Percentiles rank a stretch among this genome's conserved stretches.
phyloP scores from a whole-genome alignment of 1,284 basidiomycete species.

The Heterobasidion annosum region DNA sequence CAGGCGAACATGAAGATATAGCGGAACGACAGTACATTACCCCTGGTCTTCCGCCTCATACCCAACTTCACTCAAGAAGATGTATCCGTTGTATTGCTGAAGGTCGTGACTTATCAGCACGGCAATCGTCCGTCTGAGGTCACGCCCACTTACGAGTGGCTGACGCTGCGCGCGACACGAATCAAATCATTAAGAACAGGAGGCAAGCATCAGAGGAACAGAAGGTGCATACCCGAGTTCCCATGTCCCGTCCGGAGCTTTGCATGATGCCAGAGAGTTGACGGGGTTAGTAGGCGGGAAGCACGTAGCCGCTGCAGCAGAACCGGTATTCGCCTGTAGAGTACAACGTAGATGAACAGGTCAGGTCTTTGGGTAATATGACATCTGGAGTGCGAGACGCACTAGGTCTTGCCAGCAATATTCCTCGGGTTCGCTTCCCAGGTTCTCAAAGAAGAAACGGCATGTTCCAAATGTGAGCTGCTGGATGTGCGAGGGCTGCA shows the following conservation, averaged over 20 bases:
- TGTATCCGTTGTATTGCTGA: neutral
- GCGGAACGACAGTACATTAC: too few relatives aligned
- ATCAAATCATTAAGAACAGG: neutral
- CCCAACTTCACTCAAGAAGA: neutral
- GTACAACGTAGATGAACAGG: neutral
- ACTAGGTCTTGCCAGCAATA: conserved; percentile 15
- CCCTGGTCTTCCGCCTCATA: too few relatives aligned
- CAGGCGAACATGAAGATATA: too few relatives aligned
- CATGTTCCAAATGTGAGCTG: conserved; percentile 21
- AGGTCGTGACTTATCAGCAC: neutral
- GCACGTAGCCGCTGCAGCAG: conserved; percentile 13
- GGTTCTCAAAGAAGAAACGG: conserved; percentile 19
- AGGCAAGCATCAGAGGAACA: neutral
- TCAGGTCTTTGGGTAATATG: neutral
- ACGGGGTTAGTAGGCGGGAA: conserved; percentile 17
- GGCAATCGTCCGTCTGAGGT: neutral
- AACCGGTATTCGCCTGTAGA: conserved; percentile 11
- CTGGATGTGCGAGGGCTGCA: conserved; percentile 15
- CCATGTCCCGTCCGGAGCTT: conserved; percentile 12
- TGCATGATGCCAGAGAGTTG: conserved; percentile 15
- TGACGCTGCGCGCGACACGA: neutral
- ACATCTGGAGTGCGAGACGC: neutral
- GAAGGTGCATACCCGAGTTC: conserved; percentile 14
- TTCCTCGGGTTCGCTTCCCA: conserved; percentile 11
- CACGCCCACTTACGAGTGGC: conserved; percentile 4